Evolutionary conservation across 2,329 filamentous ascomycete species (phyloP), one percentile per base, ranked within the genome.

Genomic region (Paraconiothyrium sp.): DNA sequence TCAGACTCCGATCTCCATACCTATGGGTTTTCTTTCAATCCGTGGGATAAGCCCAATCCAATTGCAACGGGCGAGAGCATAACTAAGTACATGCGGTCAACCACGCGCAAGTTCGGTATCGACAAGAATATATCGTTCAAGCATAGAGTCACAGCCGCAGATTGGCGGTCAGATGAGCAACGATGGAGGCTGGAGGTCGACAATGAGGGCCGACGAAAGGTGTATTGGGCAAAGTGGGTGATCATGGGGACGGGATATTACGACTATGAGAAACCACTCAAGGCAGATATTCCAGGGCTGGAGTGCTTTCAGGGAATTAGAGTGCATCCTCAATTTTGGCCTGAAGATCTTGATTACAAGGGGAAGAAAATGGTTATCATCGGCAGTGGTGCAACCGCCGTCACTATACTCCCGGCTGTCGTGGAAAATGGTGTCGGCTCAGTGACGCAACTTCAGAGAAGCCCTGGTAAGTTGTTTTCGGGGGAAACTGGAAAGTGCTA

Each of bases 261-360:
- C 79, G 85, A 91, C 72, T 93, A 93, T 73, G 80, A 89, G 24
- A 80, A 85, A 59, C 87, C 90, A 0, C 77, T 92, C 54, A 75
- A 86, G 30, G 80, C 85, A 0, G 72, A 79, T 9, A 92, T 94
- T 47, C 89, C 91, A 0, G 90, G 90, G 0, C 81, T 94, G 11
- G 83, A 89, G 1, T 82, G 82, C 20, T 94, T 93, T 80, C 75
- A 84, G 58, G 90, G 90, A 35, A 75, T 82, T 43, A 79, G 88
- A 14, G 81, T 91, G 1, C 90, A 92, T 64, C 90, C 91, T 0
- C 90, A 93, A 68, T 92, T 91, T 78, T 94, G 92, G 92, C 90
- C 90, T 0, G 81, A 89, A 59, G 83, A 88, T 51, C 79, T 91
- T 43, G 85, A 92, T 69, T 90, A 90, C 73, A 78, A 82, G 6